Evolutionary conservation across 1,139 yeast species (phyloP).

Genomic region (Yamadazyma kanchanaburiensis): DNA sequence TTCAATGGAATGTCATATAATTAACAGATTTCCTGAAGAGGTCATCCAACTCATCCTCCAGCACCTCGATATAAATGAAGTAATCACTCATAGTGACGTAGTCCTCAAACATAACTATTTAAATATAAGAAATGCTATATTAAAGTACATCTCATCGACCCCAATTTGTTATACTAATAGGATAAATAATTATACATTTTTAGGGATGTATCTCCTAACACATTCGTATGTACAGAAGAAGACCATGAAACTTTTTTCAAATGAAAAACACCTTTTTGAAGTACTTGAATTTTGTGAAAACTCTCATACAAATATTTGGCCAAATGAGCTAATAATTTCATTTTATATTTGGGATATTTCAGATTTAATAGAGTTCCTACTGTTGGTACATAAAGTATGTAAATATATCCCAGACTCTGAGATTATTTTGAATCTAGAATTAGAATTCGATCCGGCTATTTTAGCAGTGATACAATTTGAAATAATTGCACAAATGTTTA

Average conservation of each 20-base stretch:
- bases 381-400: conserved; percentile 6
- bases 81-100: conserved; percentile 1
- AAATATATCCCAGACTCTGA: background rate
- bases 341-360: conserved; percentile 19
- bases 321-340: conserved; percentile 15
- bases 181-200: conserved; percentile 8
- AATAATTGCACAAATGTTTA: conserved; percentile 7
- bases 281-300: conserved; percentile 4
- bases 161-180: conserved; percentile 11
- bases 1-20: conserved; percentile 2
- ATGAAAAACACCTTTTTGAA: conserved; percentile 5
- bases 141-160: background rate
- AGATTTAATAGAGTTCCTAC: conserved; percentile 15
- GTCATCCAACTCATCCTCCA: conserved; percentile 5
- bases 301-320: conserved; percentile 3
- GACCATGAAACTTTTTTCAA: conserved; percentile 2
- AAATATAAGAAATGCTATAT: background rate
- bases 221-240: conserved; percentile 9
- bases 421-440: conserved; percentile 17
- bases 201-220: conserved; percentile 13
- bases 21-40: conserved; percentile 8
- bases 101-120: background rate
- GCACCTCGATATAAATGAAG: conserved; percentile 9
- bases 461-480: conserved; percentile 13
- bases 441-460: conserved; percentile 20